Conservation (phyloP, 139 green algal genomes). For the Chlorella sp. region DNA sequence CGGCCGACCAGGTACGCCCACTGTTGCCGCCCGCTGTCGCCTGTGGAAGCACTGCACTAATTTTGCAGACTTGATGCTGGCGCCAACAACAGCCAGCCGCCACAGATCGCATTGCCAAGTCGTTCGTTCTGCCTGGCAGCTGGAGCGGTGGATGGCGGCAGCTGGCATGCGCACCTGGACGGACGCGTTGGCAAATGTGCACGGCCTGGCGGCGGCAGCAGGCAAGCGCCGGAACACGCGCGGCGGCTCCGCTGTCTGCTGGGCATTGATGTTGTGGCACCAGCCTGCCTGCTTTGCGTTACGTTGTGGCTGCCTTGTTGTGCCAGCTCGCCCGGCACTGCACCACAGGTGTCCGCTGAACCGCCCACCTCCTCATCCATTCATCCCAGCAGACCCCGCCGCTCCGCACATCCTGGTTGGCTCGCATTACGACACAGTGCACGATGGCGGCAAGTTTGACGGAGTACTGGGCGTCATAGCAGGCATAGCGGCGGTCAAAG, state of each 20-base stretch:
- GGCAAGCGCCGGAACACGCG: background rate
- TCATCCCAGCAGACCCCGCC: constrained; percentile 33
- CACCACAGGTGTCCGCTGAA: too few relatives aligned
- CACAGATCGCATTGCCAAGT: too few relatives aligned
- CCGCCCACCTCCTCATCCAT: too few relatives aligned
- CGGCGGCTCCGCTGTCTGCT: too few relatives aligned
- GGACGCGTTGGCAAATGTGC: constrained; percentile 88
- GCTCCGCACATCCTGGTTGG: constrained; percentile 75
- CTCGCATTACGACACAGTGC: constrained; percentile 94
- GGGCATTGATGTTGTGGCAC: too few relatives aligned
- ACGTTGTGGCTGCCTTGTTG: too few relatives aligned
- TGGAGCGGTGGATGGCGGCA: constrained; percentile 75
- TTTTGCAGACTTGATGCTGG: too few relatives aligned
- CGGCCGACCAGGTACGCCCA: constrained; percentile 40
- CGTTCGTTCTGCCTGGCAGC: constrained; percentile 44
- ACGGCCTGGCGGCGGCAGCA: constrained; percentile 53
- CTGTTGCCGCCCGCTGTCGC: background rate
- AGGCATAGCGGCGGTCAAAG: constrained; percentile 84
- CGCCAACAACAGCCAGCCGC: too few relatives aligned
- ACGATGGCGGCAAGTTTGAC: constrained; percentile 92
- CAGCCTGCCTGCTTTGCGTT: too few relatives aligned
- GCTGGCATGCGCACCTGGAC: constrained; percentile 79
- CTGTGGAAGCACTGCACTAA: too few relatives aligned
- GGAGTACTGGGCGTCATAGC: constrained; percentile 88
- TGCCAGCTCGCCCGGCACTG: too few relatives aligned